Percentiles rank a stretch among this genome's conserved stretches.
These are phyloP conservation scores for Rhizophlyctis rosea DNA, from an alignment of 192 early-diverging fungal species.

Conservation along the genomic window DNA sequence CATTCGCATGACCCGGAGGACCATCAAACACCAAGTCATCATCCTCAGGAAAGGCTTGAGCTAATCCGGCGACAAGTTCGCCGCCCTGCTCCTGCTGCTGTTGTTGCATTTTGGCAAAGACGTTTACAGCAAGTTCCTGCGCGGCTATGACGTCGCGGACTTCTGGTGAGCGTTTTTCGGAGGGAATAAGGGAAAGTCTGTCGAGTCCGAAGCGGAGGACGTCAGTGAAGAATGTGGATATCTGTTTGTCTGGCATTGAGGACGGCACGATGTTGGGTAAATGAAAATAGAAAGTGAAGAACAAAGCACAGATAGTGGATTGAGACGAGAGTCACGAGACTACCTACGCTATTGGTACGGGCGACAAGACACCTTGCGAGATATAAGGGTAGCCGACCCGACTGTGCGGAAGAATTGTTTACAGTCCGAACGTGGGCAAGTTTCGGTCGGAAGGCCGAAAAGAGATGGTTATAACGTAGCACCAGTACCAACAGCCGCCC, in stretches of 20 bases:
- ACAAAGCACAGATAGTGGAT: too few species aligned
- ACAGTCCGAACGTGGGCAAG: too few species aligned
- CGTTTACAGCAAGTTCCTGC: conserved; percentile 24
- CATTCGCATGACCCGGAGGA: background rate
- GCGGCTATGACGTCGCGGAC: conserved; percentile 24
- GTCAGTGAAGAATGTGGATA: conserved; percentile 21
- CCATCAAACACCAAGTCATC: background rate
- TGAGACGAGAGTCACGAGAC: too few species aligned
- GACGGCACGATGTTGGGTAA: too few species aligned
- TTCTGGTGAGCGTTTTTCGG: conserved; percentile 17
- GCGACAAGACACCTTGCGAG: too few species aligned
- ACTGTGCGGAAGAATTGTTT: too few species aligned
- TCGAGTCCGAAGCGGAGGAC: conserved; percentile 23
- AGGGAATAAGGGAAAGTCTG: conserved; percentile 17
- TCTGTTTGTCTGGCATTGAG: conserved; percentile 25
- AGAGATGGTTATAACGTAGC: too few species aligned
- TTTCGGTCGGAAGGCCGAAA: too few species aligned
- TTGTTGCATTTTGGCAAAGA: conserved; percentile 2
- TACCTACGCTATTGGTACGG: too few species aligned
- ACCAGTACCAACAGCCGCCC: too few species aligned
- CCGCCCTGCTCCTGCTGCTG: background rate
- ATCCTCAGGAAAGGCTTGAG: background rate
- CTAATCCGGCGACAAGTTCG: background rate
- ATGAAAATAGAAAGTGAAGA: too few species aligned
- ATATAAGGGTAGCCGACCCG: too few species aligned